These are phyloP conservation scores for Mycena sp. DNA, from an alignment of 1,284 basidiomycete genomes.

Conservation along the genomic window DNA sequence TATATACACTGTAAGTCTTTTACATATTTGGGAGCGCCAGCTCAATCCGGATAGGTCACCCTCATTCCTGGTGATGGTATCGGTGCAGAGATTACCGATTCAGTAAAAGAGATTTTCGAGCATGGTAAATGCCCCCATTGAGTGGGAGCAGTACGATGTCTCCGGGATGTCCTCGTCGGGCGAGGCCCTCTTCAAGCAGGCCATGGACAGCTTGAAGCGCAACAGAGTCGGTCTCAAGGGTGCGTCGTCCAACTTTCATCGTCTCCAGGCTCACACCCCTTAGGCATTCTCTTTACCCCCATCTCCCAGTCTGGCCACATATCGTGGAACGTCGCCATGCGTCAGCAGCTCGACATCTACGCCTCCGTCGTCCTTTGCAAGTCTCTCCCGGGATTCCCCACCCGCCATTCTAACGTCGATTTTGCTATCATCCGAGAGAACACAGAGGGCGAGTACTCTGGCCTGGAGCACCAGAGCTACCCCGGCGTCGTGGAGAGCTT, in stretches of 20 bases:
- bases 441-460: constrained; percentile 99
- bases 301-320: constrained; percentile 97
- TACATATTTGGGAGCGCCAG: not conserved
- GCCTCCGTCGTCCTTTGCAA: constrained; percentile 99
- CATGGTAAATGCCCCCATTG: constrained; percentile 97
- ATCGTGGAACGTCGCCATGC: constrained; percentile 99
- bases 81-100: constrained; percentile 96
- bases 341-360: constrained; percentile 99
- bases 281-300: constrained; percentile 98
- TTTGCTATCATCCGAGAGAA: constrained; percentile 99
- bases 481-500: constrained; percentile 99
- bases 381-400: constrained; percentile 96
- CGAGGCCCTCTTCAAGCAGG: constrained; percentile 96
- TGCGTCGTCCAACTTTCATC: constrained; percentile 46
- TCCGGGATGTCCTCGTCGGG: constrained; percentile 95
- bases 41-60: constrained; percentile 71
- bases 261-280: constrained; percentile 11
- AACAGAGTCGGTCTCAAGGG: constrained; percentile 99
- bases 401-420: constrained; percentile 96
- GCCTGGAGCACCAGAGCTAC: constrained; percentile 97
- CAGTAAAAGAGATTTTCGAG: constrained; percentile 99
- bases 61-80: constrained; percentile 98
- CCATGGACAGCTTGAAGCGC: constrained; percentile 95
- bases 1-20: constrained; percentile 78
- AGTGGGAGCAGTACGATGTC: constrained; percentile 99